Conservation (phyloP, 2,329 filamentous ascomycete species). For the Escovopsis sp. region DNA sequence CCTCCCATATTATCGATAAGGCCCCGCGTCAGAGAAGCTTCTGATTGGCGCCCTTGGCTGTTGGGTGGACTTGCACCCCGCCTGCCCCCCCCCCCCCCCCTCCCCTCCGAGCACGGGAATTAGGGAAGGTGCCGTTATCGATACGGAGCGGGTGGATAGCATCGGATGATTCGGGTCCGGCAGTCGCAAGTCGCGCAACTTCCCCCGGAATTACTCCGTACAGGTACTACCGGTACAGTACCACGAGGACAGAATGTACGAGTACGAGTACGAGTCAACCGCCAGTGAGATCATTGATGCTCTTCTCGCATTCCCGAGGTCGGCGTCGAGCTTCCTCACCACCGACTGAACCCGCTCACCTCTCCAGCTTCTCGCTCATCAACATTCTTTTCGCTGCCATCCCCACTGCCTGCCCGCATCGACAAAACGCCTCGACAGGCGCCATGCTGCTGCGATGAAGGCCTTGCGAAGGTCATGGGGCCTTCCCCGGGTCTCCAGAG, state of each 20-base stretch:
- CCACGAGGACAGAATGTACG: too few species aligned
- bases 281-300: not conserved
- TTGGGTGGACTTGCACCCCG: not conserved
- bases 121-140: too few species aligned
- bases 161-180: too few species aligned
- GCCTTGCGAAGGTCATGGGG: conserved; percentile 5
- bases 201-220: too few species aligned
- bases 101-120: not conserved
- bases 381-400: too few species aligned
- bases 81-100: not conserved
- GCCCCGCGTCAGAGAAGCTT: not conserved
- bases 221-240: too few species aligned
- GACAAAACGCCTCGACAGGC: not conserved
- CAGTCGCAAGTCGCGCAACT: too few species aligned
- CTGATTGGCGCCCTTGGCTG: not conserved
- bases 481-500: conserved; percentile 4
- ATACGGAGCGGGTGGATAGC: too few species aligned
- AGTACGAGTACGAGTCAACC: too few species aligned
- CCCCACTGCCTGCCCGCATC: too few species aligned
- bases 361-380: not conserved
- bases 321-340: too few species aligned
- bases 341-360: not conserved
- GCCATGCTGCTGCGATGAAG: conserved; percentile 12
- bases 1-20: not conserved
- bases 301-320: not conserved